These are phyloP conservation scores for Aureobasidium mangrovei DNA, from an alignment of 2,329 filamentous ascomycete species.

Conservation along the genomic window DNA sequence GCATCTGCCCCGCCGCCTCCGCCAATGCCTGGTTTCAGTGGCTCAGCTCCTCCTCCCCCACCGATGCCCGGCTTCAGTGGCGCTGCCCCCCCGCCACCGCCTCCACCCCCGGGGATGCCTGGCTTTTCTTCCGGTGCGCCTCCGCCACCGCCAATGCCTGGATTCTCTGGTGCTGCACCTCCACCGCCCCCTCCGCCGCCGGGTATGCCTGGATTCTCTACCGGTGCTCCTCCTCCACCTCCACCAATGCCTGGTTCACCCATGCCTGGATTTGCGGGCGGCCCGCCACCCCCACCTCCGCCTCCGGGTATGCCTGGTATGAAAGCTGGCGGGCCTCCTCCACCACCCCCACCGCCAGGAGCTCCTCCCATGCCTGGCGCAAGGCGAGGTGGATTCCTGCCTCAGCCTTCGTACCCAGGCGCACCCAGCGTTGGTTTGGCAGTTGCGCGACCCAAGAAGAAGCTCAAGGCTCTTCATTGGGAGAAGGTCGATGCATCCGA, in stretches of 20 bases:
- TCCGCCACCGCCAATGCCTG: conserved; percentile 40
- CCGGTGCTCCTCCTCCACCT: conserved; percentile 29
- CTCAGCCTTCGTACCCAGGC: conserved; percentile 49
- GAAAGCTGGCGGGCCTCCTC: conserved; percentile 42
- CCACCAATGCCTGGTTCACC: conserved; percentile 36
- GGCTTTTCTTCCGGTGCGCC: conserved; percentile 40
- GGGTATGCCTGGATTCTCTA: conserved; percentile 38
- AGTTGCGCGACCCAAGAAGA: conserved; percentile 90
- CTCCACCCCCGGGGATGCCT: conserved; percentile 36
- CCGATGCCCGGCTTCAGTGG: conserved; percentile 23
- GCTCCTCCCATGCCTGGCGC: conserved; percentile 52
- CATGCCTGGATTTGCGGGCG: conserved; percentile 38
- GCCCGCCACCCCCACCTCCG: conserved; percentile 38
- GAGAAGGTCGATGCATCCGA: conserved; percentile 93
- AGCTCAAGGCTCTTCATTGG: conserved; percentile 98
- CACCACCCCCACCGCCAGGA: conserved; percentile 55
- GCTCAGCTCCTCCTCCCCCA: background rate
- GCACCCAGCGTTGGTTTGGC: conserved; percentile 59
- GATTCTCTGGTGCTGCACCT: conserved; percentile 31
- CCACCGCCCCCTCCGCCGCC: conserved; percentile 32
- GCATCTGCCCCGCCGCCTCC: background rate
- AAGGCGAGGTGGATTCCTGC: conserved; percentile 63
- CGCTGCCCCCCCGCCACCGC: conserved; percentile 33
- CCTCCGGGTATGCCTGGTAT: conserved; percentile 44
- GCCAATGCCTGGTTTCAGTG: conserved; percentile 23